Evolutionary conservation across 1,139 yeast genomes (phyloP).

Genomic region (Yamadazyma trypodendri): DNA sequence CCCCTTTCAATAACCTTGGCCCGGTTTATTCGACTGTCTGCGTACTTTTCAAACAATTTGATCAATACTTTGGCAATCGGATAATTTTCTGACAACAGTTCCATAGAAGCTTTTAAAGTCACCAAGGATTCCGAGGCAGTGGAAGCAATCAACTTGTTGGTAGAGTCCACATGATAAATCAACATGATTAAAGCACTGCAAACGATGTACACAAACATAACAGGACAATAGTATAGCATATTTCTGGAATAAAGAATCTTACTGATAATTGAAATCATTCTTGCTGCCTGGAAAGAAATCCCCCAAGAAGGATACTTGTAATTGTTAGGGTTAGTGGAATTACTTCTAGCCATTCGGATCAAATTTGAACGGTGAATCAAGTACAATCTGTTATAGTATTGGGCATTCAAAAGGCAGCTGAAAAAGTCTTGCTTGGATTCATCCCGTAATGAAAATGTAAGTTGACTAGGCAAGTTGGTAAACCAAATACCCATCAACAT

Average conservation of each 20-base stretch:
- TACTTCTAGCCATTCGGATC: slow-evolving; percentile 47
- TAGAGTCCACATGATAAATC: slow-evolving; percentile 69
- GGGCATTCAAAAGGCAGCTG: slow-evolving; percentile 64
- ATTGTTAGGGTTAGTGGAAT: slow-evolving; percentile 44
- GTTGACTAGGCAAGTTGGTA: slow-evolving; percentile 61
- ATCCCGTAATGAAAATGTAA: slow-evolving; percentile 63
- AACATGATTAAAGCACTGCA: slow-evolving; percentile 74
- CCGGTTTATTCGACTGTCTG: slow-evolving; percentile 44
- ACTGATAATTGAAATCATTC: slow-evolving; percentile 69
- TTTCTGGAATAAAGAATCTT: slow-evolving; percentile 56
- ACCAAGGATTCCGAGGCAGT: slow-evolving; percentile 60
- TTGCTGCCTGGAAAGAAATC: slow-evolving; percentile 81
- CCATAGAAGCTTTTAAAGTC: slow-evolving; percentile 51
- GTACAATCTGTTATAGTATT: slow-evolving; percentile 71
- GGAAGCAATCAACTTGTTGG: slow-evolving; percentile 53
- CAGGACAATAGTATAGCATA: slow-evolving; percentile 55
- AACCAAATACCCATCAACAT: slow-evolving; percentile 82
- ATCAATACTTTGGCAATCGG: slow-evolving; percentile 44
- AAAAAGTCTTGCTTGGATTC: slow-evolving; percentile 52
- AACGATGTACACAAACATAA: slow-evolving; percentile 54
- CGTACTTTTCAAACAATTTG: slow-evolving; percentile 46
- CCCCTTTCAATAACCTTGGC: slow-evolving; percentile 45
- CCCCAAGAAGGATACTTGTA: slow-evolving; percentile 79
- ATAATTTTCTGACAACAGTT: slow-evolving; percentile 49
- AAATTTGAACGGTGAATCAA: slow-evolving; percentile 73